phyloP scores from a whole-genome alignment of 2,329 filamentous ascomycete genomes.

The Aspergillus ochraceus region DNA sequence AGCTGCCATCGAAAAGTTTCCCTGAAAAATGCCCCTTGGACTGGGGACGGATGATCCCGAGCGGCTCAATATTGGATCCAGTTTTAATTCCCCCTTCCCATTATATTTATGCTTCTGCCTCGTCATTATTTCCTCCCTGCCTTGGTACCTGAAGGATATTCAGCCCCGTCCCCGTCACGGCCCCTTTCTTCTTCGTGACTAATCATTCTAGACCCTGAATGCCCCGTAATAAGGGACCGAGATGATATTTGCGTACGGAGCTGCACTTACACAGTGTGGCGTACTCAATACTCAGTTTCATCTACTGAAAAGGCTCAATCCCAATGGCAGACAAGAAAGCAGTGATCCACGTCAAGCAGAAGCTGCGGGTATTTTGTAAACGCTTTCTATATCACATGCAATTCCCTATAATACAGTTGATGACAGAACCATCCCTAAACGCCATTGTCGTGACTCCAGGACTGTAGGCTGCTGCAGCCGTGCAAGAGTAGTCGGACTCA shows the following conservation, averaged over 20 bases:
- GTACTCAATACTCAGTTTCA: neutral
- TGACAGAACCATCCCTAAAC: slow-evolving; percentile 25
- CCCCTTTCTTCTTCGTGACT: neutral
- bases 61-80: neutral
- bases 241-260: neutral
- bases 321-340: neutral
- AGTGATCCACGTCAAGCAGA: slow-evolving; percentile 6
- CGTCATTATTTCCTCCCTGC: neutral
- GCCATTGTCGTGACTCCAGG: slow-evolving; percentile 24
- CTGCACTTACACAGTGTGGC: too few species aligned
- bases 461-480: slow-evolving; percentile 10
- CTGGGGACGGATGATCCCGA: neutral
- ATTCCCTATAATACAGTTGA: slow-evolving; percentile 26
- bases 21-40: neutral
- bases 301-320: neutral
- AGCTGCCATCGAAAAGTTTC: neutral
- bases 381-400: slow-evolving; percentile 28
- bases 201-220: neutral
- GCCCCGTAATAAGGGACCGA: neutral
- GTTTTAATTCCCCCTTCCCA: neutral
- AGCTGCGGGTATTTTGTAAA: slow-evolving; percentile 16
- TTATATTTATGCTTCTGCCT: neutral
- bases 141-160: neutral
- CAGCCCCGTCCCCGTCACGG: neutral
- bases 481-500: slow-evolving; percentile 12